Evolutionary conservation across 331 rosid genomes (phyloP), one percentile per base, ranked within the genome.

Genomic region (Acacia concinna): DNA sequence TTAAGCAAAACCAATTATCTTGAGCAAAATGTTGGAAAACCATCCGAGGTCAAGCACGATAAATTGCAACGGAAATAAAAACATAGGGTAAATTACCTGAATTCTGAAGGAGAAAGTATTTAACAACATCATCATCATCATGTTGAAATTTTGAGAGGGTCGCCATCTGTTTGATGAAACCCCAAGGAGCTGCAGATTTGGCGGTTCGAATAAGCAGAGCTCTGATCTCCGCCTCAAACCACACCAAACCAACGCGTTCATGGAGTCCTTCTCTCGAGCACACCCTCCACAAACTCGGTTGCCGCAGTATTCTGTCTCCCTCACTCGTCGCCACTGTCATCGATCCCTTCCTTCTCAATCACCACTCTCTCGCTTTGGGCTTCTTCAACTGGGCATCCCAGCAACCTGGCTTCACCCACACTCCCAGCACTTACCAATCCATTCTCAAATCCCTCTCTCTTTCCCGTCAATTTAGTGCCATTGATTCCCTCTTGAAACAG

Each of bases 301-400:
- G 87, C 80, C 97, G 97, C 46, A 64, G 79, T 82, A 72, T 83
- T n/a, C 91, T 93, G 37, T 86, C 84, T 11, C 96, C 98, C 6
- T 82, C 88, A 1, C 89, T 95, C 34, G 97, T 95, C 3, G 88
- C 97, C 71, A 79, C 83, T 46, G 91, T 93, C 27, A 95, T 95
- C 83, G 97, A 95, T 63, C 98, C 99, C 23, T 88, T 85, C 74
- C 99, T 95, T 38, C 90, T 93, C 54, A 9, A 31, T 43, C 98
- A 95, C 86, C 92, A 89, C 64, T 90, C 94, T 0, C 97, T 95
- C 43, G 92, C 99, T 17, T 87, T 95, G 23, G 97, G 99, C 38
- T 93, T 95, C 91, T 95, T 95, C 92, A 85, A 90, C 74, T 95
- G 99, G 97, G 96, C 92, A 73, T 87, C 99, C 54, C 97, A 95